A percentile compares a stretch with the other conserved stretches of the same genome.
Conservation (phyloP, 2,329 filamentous ascomycete species). For the Verticillium nonalfalfae region DNA sequence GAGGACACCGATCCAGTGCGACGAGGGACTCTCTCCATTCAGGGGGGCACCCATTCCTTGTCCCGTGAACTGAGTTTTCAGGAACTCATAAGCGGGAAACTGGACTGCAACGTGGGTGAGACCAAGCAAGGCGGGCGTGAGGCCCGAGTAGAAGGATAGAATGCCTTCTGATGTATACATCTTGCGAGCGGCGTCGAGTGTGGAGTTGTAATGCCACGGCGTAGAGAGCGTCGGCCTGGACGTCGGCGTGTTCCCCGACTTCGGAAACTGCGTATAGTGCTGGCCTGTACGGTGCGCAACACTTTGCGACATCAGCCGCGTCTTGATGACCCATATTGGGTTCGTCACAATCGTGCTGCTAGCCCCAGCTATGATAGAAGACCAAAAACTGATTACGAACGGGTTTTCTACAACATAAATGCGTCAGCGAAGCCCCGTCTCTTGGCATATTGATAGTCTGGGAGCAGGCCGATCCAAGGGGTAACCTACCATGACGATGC, state of each 20-base stretch:
- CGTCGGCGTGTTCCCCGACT: constrained; percentile 46
- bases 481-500: constrained; percentile 52
- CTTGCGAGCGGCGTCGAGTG: constrained; percentile 84
- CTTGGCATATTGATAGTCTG: not conserved
- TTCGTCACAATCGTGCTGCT: constrained; percentile 94
- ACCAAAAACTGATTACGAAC: constrained; percentile 77
- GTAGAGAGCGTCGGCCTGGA: constrained; percentile 50
- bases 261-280: constrained; percentile 38
- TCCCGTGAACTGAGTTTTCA: constrained; percentile 88
- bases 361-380: constrained; percentile 82
- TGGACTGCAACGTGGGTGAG: constrained; percentile 95
- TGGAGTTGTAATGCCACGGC: constrained; percentile 89
- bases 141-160: constrained; percentile 87
- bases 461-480: not conserved
- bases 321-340: constrained; percentile 99
- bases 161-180: constrained; percentile 93
- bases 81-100: constrained; percentile 90
- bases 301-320: constrained; percentile 92
- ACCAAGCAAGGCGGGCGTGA: constrained; percentile 86
- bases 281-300: constrained; percentile 38
- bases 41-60: constrained; percentile 71
- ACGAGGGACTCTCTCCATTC: constrained; percentile 46
- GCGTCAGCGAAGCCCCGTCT: constrained; percentile 8
- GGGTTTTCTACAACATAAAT: constrained; percentile 53
- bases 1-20: constrained; percentile 78